Base-by-base conservation (phyloP, 495 filamentous ascomycete genomes). In the Monascus purpureus region DNA sequence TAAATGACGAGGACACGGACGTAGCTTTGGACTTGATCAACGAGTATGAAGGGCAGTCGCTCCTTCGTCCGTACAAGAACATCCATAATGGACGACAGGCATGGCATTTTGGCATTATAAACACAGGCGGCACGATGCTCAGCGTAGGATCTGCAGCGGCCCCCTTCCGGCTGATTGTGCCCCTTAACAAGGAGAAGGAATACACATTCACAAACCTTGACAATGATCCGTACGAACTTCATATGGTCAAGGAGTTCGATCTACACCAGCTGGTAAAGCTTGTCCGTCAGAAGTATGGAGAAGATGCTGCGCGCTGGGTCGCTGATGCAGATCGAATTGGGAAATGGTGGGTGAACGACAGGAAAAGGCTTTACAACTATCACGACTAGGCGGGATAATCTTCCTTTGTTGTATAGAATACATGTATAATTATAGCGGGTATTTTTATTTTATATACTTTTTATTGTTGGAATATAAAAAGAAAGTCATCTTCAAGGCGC, bases 91-190 rank as follows among this genome's bases (percentile, higher is more conserved):
- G 57, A 8, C 51, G 56, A 18, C 43, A 50, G 32, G 50, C 50
- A 20, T 66, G 56, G 48, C 59, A 65, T 25, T 58, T 66, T 38
- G 57, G 49, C 26, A 48, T 66, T 33, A 58, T 66, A 29, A 66
- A 65, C 30, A 52, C 62, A 8, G 62, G 62, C 9, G 61, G 62
- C 15, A 51, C 55, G 1, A 41, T 58, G 37, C 39, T 67, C 13
- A 50, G 50, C 20, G 49, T 63, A 27, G 50, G 52, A 4, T 61
- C 58, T 5, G 56, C 62, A 4, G 47, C 46, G 2, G 39, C 46
- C 7, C 48, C 54, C 3, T 65, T 51, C 35, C 46, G 62, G 4
- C 47, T 67, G 1, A 47, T 63, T 14, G 29, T 65, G 8, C 62
- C 62, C 0, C 42, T 67, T 11, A 54, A 52, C 17, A 45, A 49